These are phyloP conservation scores for Bipolaris sorokiniana DNA, from an alignment of 2,329 filamentous ascomycete species.

Conservation along the genomic window DNA sequence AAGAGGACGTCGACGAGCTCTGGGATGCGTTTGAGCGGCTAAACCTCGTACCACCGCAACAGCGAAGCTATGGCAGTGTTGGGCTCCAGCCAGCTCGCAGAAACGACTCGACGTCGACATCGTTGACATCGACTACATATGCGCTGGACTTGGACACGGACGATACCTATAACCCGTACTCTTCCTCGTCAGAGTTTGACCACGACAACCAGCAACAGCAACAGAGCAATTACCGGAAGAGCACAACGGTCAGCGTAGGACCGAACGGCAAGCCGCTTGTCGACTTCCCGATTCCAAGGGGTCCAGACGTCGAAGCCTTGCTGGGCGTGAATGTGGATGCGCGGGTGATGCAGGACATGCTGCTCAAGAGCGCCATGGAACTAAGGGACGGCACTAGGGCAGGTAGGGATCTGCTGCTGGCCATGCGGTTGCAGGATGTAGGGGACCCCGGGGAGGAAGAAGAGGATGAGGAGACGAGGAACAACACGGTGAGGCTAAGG, in stretches of 20 bases:
- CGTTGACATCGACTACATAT: constrained; percentile 2
- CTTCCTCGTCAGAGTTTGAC: constrained; percentile 27
- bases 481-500: constrained; percentile 17
- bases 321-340: constrained; percentile 29
- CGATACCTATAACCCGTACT: constrained; percentile 32
- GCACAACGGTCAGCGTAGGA: constrained; percentile 33
- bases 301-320: constrained; percentile 38
- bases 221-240: constrained; percentile 16
- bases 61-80: constrained; percentile 24
- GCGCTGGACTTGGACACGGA: constrained; percentile 11
- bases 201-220: constrained; percentile 17
- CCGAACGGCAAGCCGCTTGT: constrained; percentile 43
- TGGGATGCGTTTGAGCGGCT: constrained; percentile 43
- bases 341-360: constrained; percentile 28
- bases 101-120: constrained; percentile 28
- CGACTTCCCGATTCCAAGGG: constrained; percentile 42
- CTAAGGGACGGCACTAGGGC: constrained; percentile 40
- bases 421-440: constrained; percentile 40
- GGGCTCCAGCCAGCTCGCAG: constrained; percentile 23
- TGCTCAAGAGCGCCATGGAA: constrained; percentile 42
- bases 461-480: constrained; percentile 10
- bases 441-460: constrained; percentile 16
- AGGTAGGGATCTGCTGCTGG: constrained; percentile 38
- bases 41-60: constrained; percentile 16
- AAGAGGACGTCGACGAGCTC: constrained; percentile 46